Conservation (phyloP, 768 basidiomycete genomes). For the Cystofilobasidium macerans region DNA sequence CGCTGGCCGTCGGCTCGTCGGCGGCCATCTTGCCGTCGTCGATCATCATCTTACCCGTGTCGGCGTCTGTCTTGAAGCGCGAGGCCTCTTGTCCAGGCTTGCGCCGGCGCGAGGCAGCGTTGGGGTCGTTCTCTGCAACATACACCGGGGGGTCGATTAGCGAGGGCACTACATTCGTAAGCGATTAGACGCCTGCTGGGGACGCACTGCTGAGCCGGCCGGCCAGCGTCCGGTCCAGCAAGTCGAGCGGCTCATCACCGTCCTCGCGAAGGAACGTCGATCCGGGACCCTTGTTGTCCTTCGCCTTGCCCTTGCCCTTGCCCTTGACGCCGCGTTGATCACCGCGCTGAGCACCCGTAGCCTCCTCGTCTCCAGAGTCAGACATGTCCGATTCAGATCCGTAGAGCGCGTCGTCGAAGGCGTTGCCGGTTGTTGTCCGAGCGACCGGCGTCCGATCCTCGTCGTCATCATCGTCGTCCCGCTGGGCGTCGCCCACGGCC, state of each 20-base stretch:
- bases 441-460: conserved; percentile 45
- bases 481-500: conserved; percentile 48
- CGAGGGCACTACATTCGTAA: neutral
- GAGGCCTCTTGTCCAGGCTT: conserved; percentile 78
- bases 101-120: conserved; percentile 41
- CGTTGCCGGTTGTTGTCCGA: conserved; percentile 60
- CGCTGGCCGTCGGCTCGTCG: conserved; percentile 42
- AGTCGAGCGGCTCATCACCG: conserved; percentile 88
- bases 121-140: conserved; percentile 32
- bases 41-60: conserved; percentile 36
- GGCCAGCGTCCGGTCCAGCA: conserved; percentile 57
- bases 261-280: conserved; percentile 68
- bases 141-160: neutral
- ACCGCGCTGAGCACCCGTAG: conserved; percentile 27
- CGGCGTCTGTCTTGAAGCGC: conserved; percentile 75
- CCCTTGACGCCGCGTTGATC: conserved; percentile 34
- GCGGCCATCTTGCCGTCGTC: conserved; percentile 40
- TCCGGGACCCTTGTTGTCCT: conserved; percentile 31
- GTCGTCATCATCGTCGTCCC: conserved; percentile 46
- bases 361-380: conserved; percentile 42
- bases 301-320: conserved; percentile 40
- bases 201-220: conserved; percentile 38
- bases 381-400: conserved; percentile 87
- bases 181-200: neutral
- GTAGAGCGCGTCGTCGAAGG: conserved; percentile 94